Base-by-base conservation (phyloP, 1,284 basidiomycete species). In the Schizophyllum commune region DNA sequence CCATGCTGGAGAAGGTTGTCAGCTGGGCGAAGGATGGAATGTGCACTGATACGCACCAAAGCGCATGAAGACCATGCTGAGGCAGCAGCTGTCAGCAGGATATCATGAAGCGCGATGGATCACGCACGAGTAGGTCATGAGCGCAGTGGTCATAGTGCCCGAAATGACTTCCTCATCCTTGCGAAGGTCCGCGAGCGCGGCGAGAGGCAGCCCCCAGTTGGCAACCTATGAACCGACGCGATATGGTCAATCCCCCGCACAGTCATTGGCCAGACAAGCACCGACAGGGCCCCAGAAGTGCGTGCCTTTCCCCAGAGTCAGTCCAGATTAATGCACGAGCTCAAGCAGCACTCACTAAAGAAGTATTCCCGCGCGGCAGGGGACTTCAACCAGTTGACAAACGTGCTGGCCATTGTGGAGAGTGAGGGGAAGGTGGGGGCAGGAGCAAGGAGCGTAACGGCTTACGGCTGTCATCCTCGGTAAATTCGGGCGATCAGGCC, bases 91-190 rank as follows among this genome's bases (percentile, higher is more conserved):
- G n/a, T 54, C 7, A 54, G 63, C 27, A 64, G 59, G 58, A 61
- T 56, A 61, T 27, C 11, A 60, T 59, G 59, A 57, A 58, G 47
- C 32, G 60, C 6, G 58, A 58, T 54, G 58, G 34, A 57, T 34
- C 56, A 89, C 93, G 78, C 72, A 96, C 94, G 96, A 98, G 76
- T 98, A 98, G 62, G 79, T 83, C 15, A 87, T 83, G 52, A 98
- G 83, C 19, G 96, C 92, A 21, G 91, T 86, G 5, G 93, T 96
- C 95, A 98, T 98, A 34, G 94, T 84, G 20, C 95, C 93, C 58
- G 94, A 96, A 68, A 98, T 98, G 72, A 93, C 82, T 68, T 96
- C 93, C 75, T 96, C 93, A 83, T 96, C 92, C 73, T 96, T 96
- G 69, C 79, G 79, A 69, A 97, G 78, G 77, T 98, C 96, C 4